These are phyloP conservation scores for Thozetella sp. DNA, from an alignment of 495 filamentous ascomycete genomes.

Conservation along the genomic window DNA sequence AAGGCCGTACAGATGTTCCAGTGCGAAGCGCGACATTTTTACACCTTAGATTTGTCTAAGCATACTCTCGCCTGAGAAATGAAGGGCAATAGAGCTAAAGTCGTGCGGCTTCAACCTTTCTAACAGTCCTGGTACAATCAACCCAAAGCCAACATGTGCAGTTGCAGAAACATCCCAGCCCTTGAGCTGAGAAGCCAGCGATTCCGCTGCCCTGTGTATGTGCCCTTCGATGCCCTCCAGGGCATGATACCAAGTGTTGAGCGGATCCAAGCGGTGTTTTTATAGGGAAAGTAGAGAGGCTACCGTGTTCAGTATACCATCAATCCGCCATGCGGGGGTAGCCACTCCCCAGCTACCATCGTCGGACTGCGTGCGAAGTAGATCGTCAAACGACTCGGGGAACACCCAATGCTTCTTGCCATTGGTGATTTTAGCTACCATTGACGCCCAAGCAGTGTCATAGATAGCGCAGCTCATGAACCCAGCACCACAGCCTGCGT, in stretches of 20 bases:
- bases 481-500: background rate
- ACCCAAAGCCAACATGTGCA: conserved; percentile 39
- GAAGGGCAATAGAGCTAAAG: background rate
- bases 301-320: background rate
- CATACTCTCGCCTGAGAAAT: background rate
- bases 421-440: background rate
- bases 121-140: conserved; percentile 33
- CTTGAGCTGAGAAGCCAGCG: conserved; percentile 19
- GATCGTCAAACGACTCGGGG: background rate
- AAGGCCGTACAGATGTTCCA: background rate
- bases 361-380: background rate
- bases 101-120: background rate
- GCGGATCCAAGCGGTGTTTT: background rate
- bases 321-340: background rate
- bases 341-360: background rate
- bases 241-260: background rate
- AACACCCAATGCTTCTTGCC: background rate
- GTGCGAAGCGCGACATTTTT: background rate
- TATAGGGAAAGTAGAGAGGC: background rate
- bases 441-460: background rate
- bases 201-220: conserved; percentile 9
- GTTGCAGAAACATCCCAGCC: conserved; percentile 27
- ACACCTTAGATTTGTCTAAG: background rate
- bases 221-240: background rate
- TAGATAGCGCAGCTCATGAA: background rate